Conservation (phyloP, 352 stramenopile genomes). For the Lagenidium giganteum region DNA sequence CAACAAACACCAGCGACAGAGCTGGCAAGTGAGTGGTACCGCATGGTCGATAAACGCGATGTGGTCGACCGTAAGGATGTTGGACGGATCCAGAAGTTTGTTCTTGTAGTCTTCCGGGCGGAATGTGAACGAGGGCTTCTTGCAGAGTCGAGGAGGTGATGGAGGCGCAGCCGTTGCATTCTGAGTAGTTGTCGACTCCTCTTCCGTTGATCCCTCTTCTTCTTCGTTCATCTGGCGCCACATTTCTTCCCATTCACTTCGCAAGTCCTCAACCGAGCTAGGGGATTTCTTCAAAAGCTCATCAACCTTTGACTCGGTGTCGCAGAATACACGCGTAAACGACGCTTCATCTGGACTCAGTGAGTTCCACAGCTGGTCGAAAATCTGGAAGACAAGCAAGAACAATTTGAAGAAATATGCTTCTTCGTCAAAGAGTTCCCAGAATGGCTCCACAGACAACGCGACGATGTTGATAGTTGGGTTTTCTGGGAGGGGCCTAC, state of each 20-base stretch:
- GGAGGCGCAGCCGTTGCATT: conserved; percentile 2
- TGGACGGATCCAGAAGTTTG: conserved; percentile 71
- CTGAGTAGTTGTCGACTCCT: conserved; percentile 1
- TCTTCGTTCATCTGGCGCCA: conserved; percentile 31
- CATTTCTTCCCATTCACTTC: conserved; percentile 55
- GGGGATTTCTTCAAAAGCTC: conserved; percentile 62
- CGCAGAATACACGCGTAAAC: conserved; percentile 77
- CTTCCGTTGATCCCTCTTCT: conserved; percentile 27
- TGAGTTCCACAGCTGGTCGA: conserved; percentile 64
- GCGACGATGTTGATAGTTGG: conserved; percentile 70
- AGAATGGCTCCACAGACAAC: conserved; percentile 77
- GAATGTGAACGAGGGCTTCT: conserved; percentile 54
- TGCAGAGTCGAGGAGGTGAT: conserved; percentile 31
- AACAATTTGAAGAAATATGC: conserved; percentile 79
- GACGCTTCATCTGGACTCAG: conserved; percentile 58
- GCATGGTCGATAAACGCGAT: conserved; percentile 64
- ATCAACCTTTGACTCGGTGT: conserved; percentile 60
- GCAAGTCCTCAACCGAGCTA: conserved; percentile 55
- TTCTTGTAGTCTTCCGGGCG: conserved; percentile 57
- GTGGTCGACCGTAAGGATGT: conserved; percentile 67
- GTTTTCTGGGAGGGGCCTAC: conserved; percentile 49
- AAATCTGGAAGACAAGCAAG: conserved; percentile 68
- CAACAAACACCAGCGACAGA: conserved; percentile 78
- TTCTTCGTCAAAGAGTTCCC: conserved; percentile 79
- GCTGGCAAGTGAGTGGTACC: conserved; percentile 70